Base-by-base conservation (phyloP, 768 basidiomycete species). In the Clitopilus hobsonii region DNA sequence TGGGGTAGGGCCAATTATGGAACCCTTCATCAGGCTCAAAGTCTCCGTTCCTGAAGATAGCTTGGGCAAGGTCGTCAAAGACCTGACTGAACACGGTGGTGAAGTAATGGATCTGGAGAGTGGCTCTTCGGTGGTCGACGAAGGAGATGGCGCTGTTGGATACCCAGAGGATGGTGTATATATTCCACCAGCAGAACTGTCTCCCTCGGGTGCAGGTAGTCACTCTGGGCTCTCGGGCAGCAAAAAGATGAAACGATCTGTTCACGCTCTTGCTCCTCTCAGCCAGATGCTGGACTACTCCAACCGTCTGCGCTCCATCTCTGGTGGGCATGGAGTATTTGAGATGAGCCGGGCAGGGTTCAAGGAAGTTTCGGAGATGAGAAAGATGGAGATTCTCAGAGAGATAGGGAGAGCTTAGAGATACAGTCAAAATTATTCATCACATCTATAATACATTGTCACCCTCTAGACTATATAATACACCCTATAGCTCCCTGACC, bases 321-420 rank as follows among this genome's bases (percentile, higher is more conserved):
- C 89, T 1, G 92, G 89, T 48, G 92, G 92, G 3, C 84, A 91
- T 65, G 92, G 91, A 11, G 65, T 75, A 16, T 93, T 94, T 61
- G 90, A 94, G 63, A 88, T 89, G 85, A 71, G 72, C 26, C 81
- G 79, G 49, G 88, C 84, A n/a, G 91, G 91, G 14, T 94, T 93
- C 71, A 81, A 76, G 62, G 69, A 75, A 55, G 91, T 93, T 1
- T 76, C 80, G 20, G 76, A 82, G 50, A 61, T 73, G 27, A 78
- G 91, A 56, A 84, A 78, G 66, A 49, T 79, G 51, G 90, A 91
- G 61, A 92, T 94, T 56, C 68, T 94, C 54, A 77, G 74, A 58
- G 91, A 93, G 66, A 84, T 94, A 55, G 91, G 91, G 13, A 78
- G 88, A 24, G 86, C 82, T 36, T 91, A 69, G 71, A 58, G 22